These are phyloP conservation scores for Sporothrix mexicana DNA, from an alignment of 2,329 filamentous ascomycete genomes.

Conservation along the genomic window DNA sequence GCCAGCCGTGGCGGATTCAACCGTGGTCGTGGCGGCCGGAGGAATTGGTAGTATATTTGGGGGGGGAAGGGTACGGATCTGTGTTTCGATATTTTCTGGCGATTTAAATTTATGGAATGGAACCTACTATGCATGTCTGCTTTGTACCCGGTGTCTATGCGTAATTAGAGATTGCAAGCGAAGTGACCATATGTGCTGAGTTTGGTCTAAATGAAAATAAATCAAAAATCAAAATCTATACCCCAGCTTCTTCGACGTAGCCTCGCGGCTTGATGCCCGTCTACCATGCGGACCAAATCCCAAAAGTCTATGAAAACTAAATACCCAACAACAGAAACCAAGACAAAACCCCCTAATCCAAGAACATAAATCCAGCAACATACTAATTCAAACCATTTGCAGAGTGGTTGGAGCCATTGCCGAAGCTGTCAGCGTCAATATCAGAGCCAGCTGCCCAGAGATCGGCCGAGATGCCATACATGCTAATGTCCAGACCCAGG, in stretches of 20 bases:
- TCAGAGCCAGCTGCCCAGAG: neutral
- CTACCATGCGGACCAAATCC: neutral
- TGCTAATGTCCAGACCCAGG: neutral
- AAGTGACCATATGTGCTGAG: too few relatives aligned
- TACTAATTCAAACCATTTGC: neutral
- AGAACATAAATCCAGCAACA: neutral
- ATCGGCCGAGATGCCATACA: neutral
- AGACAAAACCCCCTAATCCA: neutral
- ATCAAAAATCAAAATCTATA: neutral
- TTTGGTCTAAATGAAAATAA: too few relatives aligned
- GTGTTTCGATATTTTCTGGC: neutral
- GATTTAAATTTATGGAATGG: neutral
- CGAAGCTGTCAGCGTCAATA: neutral
- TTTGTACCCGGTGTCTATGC: neutral
- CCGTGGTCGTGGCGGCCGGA: conserved; percentile 43
- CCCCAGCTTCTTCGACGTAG: neutral
- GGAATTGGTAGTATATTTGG: conserved; percentile 36
- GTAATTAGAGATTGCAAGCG: too few relatives aligned
- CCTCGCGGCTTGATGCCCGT: neutral
- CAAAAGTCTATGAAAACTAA: neutral
- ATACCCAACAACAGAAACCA: neutral
- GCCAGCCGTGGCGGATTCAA: conserved; percentile 40
- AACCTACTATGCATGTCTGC: neutral
- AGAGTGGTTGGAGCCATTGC: too few relatives aligned
- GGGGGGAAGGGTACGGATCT: neutral